Evolutionary conservation across 345 rosid genomes (phyloP).

Genomic region (Lepidium sativum): DNA sequence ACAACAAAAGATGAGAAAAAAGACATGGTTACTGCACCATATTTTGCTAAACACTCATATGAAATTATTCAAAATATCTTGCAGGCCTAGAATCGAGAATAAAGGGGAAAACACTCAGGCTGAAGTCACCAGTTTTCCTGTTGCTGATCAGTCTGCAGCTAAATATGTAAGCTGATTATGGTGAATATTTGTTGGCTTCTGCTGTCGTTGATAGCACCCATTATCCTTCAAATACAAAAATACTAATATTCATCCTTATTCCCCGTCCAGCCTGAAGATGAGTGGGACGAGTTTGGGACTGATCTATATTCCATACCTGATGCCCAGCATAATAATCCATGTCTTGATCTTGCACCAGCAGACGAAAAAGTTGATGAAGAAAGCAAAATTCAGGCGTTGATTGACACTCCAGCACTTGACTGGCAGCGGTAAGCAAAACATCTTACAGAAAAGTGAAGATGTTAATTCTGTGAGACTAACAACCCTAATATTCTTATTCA

Average conservation of each 20-base stretch:
- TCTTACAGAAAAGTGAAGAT: not conserved
- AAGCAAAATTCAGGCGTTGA: constrained; percentile 81
- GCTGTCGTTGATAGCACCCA: not conserved
- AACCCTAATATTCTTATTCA: not conserved
- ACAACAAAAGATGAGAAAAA: not conserved
- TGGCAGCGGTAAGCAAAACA: constrained; percentile 96
- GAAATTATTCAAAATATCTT: constrained; percentile 6
- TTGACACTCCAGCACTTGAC: constrained; percentile 92
- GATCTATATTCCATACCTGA: constrained; percentile 90
- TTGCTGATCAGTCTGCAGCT: constrained; percentile 43
- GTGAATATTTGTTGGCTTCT: not conserved
- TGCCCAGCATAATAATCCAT: constrained; percentile 42
- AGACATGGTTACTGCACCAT: not conserved
- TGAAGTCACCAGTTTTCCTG: constrained; percentile 41
- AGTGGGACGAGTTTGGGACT: constrained; percentile 96
- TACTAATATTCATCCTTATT: constrained; percentile 6
- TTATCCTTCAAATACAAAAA: not conserved
- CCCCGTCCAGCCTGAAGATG: constrained; percentile 64
- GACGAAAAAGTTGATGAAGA: constrained; percentile 82
- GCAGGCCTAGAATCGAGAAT: constrained; percentile 61
- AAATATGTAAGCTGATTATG: constrained; percentile 50
- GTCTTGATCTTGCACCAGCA: constrained; percentile 48
- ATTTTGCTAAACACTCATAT: not conserved
- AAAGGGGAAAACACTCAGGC: constrained; percentile 41
- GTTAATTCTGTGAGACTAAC: not conserved